A percentile compares a stretch with the other conserved stretches of the same genome.
These are phyloP conservation scores for Phytophthora chlamydospora DNA, from an alignment of 352 stramenopile genomes.

Conservation along the genomic window DNA sequence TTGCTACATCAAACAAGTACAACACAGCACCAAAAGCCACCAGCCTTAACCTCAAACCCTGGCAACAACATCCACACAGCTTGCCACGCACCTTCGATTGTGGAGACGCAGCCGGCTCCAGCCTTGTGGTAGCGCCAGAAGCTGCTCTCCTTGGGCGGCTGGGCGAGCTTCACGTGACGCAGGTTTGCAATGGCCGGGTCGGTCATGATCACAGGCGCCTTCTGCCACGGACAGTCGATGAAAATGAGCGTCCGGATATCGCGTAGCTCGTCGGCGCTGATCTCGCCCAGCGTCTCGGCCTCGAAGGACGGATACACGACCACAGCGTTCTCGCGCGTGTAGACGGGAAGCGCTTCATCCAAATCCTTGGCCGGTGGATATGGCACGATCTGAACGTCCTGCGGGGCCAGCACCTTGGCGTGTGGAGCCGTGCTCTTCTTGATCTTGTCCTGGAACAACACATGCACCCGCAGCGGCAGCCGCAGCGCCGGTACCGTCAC, in stretches of 20 bases:
- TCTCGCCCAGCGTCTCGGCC: slow-evolving; percentile 65
- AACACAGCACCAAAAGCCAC: slow-evolving; percentile 5
- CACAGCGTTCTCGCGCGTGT: slow-evolving; percentile 65
- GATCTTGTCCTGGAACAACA: slow-evolving; percentile 90
- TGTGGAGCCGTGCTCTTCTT: slow-evolving; percentile 91
- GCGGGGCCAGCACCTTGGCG: slow-evolving; percentile 75
- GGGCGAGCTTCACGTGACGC: slow-evolving; percentile 80
- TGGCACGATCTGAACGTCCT: slow-evolving; percentile 76
- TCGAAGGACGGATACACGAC: slow-evolving; percentile 86
- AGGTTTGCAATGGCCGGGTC: slow-evolving; percentile 59
- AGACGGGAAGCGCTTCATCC: slow-evolving; percentile 35
- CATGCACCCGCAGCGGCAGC: slow-evolving; percentile 80
- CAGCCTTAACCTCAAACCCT: neutral
- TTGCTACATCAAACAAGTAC: slow-evolving; percentile 45
- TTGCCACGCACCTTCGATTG: slow-evolving; percentile 78
- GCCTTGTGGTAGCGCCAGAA: slow-evolving; percentile 91
- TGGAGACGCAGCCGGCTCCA: slow-evolving; percentile 86
- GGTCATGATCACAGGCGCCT: slow-evolving; percentile 75
- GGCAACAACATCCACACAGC: slow-evolving; percentile 1
- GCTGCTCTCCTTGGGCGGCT: slow-evolving; percentile 80
- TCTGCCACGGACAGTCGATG: slow-evolving; percentile 90
- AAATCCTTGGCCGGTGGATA: slow-evolving; percentile 42
- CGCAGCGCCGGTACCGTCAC: slow-evolving; percentile 57
- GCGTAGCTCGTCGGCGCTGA: slow-evolving; percentile 61
- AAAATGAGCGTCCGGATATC: slow-evolving; percentile 79